Evolutionary conservation across 495 filamentous ascomycete species (phyloP).

Genomic region (Annulohypoxylon bovei): DNA sequence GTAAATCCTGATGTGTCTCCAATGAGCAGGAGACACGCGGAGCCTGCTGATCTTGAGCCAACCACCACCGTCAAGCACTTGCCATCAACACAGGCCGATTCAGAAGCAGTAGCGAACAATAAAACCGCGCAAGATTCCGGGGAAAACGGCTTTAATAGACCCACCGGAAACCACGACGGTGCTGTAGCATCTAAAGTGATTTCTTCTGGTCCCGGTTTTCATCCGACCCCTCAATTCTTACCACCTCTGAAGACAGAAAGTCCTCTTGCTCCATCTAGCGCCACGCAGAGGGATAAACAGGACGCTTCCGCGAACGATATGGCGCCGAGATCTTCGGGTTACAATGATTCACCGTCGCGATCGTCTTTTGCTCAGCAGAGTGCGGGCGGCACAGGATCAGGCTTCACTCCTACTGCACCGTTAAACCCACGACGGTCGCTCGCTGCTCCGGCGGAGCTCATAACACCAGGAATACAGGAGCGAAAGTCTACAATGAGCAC

Average conservation of each 20-base stretch:
- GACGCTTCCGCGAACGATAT: conserved; percentile 5
- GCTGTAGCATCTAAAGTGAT: conserved; percentile 33
- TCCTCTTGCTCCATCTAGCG: conserved; percentile 5
- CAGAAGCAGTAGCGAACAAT: conserved; percentile 1
- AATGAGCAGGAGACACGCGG: conserved; percentile 34
- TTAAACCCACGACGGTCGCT: conserved; percentile 54
- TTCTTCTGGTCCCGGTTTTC: conserved; percentile 28
- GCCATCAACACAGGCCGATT: conserved; percentile 8
- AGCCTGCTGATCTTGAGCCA: conserved; percentile 39
- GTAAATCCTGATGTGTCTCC: conserved; percentile 32
- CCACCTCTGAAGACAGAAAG: conserved; percentile 37
- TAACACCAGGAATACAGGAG: conserved; percentile 52
- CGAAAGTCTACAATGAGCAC: conserved; percentile 66
- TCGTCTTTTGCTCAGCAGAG: conserved; percentile 30
- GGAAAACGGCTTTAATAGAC: conserved; percentile 7
- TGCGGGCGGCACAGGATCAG: conserved; percentile 26
- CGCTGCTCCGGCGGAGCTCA: conserved; percentile 40
- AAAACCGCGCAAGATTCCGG: background rate
- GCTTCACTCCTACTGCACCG: conserved; percentile 59
- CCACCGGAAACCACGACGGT: conserved; percentile 35
- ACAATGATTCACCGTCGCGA: conserved; percentile 12
- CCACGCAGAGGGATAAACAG: background rate
- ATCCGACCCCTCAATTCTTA: conserved; percentile 32
- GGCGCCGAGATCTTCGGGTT: conserved; percentile 7
- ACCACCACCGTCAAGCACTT: conserved; percentile 32